These are phyloP conservation scores for Lipomyces starkeyi DNA, from an alignment of 805 yeast species.

Conservation along the genomic window DNA sequence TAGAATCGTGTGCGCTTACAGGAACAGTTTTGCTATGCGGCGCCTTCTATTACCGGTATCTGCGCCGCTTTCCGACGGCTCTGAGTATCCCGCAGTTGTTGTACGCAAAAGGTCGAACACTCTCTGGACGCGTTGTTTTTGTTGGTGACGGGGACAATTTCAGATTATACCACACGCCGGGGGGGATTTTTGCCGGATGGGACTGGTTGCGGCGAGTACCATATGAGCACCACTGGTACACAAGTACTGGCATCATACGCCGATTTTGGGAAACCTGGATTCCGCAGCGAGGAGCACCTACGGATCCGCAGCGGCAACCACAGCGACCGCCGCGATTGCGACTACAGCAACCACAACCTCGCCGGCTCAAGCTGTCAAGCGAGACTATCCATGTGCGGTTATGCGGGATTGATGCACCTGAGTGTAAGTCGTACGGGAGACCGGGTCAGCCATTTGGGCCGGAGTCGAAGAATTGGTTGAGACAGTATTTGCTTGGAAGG, in stretches of 20 bases:
- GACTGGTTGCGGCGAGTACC: slow-evolving; percentile 84
- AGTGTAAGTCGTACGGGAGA: slow-evolving; percentile 90
- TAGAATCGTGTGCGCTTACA: slow-evolving; percentile 5
- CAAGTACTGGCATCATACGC: neutral
- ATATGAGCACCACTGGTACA: slow-evolving; percentile 18
- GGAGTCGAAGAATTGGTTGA: slow-evolving; percentile 83
- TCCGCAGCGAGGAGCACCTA: neutral
- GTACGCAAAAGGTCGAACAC: slow-evolving; percentile 6
- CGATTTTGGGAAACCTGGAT: neutral
- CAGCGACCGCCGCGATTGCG: neutral
- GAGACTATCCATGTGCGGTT: slow-evolving; percentile 81
- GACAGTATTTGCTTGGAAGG: slow-evolving; percentile 66
- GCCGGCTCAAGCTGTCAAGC: slow-evolving; percentile 50
- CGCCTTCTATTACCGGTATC: slow-evolving; percentile 19
- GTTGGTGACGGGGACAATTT: slow-evolving; percentile 69
- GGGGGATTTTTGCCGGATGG: slow-evolving; percentile 90
- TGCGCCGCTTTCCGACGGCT: slow-evolving; percentile 36
- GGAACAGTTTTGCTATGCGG: slow-evolving; percentile 13
- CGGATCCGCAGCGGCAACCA: neutral
- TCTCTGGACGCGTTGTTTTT: slow-evolving; percentile 38
- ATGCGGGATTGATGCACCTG: slow-evolving; percentile 97
- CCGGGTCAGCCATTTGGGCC: slow-evolving; percentile 87
- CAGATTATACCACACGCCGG: slow-evolving; percentile 91
- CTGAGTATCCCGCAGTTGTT: slow-evolving; percentile 24
- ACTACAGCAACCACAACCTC: slow-evolving; percentile 4